Conservation (phyloP, 768 basidiomycete species). For the Kwoniella pini region DNA sequence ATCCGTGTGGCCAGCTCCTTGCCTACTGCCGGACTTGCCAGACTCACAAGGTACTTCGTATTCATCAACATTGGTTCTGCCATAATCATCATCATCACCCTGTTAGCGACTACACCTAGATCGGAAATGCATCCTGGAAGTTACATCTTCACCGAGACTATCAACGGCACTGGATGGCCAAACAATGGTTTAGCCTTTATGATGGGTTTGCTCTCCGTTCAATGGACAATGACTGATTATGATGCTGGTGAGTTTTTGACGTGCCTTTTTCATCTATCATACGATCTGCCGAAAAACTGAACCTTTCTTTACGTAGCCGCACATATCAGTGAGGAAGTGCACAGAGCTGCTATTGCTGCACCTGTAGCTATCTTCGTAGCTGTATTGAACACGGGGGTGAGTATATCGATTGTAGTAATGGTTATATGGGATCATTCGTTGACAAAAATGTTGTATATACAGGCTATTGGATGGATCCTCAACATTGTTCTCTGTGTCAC, state of each 20-base stretch:
- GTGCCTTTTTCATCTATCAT: neutral
- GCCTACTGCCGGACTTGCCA: slow-evolving; percentile 72
- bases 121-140: slow-evolving; percentile 74
- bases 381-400: slow-evolving; percentile 54
- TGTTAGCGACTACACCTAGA: slow-evolving; percentile 66
- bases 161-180: slow-evolving; percentile 76
- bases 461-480: slow-evolving; percentile 72
- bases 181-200: slow-evolving; percentile 77
- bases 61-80: slow-evolving; percentile 85
- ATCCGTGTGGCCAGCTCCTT: slow-evolving; percentile 23
- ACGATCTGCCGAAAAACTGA: neutral
- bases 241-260: slow-evolving; percentile 15
- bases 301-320: slow-evolving; percentile 47
- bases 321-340: slow-evolving; percentile 57
- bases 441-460: neutral
- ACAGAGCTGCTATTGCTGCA: slow-evolving; percentile 55
- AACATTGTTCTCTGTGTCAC: slow-evolving; percentile 86
- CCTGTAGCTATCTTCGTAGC: slow-evolving; percentile 57
- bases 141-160: slow-evolving; percentile 75
- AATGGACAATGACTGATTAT: slow-evolving; percentile 62
- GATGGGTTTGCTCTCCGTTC: slow-evolving; percentile 80
- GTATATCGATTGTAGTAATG: neutral
- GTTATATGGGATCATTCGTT: neutral
- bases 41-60: slow-evolving; percentile 65
- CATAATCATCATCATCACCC: slow-evolving; percentile 77